Base-by-base conservation (phyloP, 257 asterid genomes). In the Nicotiana paniculata region DNA sequence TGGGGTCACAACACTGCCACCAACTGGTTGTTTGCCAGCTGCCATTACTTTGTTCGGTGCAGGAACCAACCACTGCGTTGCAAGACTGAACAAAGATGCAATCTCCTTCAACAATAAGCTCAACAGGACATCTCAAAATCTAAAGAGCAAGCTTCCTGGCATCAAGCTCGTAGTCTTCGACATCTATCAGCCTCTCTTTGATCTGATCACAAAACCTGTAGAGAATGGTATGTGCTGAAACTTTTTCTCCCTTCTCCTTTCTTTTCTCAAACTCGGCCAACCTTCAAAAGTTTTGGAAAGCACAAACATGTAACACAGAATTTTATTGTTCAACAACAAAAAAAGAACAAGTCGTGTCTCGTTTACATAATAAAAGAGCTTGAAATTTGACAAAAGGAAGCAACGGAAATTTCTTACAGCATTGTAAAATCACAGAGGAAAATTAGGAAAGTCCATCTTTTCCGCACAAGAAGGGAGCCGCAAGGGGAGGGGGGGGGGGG, bases 1-100 rank as follows among this genome's bases (percentile, higher is more conserved):
- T 7, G 97, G 97, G 75, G 97, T 93, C 9, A 93, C 97, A 39
- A 86, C 81, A 53, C 88, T 93, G 57, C 97, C 97, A 46, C 98
- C 98, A 66, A 81, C 89, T 2, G 97, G 97, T 64, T 94, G 98
- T 89, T 88, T 93, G 88, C 98, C 98, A 37, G 98, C 96, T 32
- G 91, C 96, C 17, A 90, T 94, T 54, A 94, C 97, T 53, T 72
- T 93, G 75, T 93, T 93, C 26, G 92, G 98, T 11, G 3, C 69
- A 13, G 97, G 98, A 85, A 85, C 85, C 80, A 93, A 94, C 80
- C 80, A 85, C 83, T 93, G 97, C 18, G 93, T 94, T 9, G 84
- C 82, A 30, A 86, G 97, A 88, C 85, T 94, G 48, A 93, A 94
- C 85, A 86, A 79, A 68, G 93, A 93, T 61, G 97, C 97, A 5